These are phyloP conservation scores for Ilex asprella DNA, from an alignment of 257 asterid species.

Conservation along the genomic window DNA sequence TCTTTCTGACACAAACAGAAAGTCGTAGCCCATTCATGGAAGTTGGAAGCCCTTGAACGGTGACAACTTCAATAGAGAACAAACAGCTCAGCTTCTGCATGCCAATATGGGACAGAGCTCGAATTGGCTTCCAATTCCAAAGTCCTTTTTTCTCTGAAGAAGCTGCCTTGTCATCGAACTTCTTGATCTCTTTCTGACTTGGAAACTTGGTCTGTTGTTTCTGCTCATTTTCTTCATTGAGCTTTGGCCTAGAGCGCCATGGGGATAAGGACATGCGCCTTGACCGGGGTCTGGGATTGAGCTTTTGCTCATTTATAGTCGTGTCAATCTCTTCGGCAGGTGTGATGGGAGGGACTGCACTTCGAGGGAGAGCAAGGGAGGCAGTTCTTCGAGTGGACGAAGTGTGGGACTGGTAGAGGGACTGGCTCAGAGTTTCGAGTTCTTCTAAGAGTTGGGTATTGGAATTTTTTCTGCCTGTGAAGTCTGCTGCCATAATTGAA, in stretches of 20 bases:
- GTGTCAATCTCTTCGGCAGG: slow-evolving; percentile 12
- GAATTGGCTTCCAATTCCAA: slow-evolving; percentile 89
- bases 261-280: slow-evolving; percentile 83
- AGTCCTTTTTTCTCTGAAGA: slow-evolving; percentile 53
- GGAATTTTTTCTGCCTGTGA: slow-evolving; percentile 37
- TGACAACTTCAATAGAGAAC: slow-evolving; percentile 74
- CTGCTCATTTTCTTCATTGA: slow-evolving; percentile 12
- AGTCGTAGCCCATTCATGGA: slow-evolving; percentile 91
- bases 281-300: slow-evolving; percentile 59
- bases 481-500: slow-evolving; percentile 30
- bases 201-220: slow-evolving; percentile 1
- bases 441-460: slow-evolving; percentile 65
- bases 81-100: slow-evolving; percentile 89
- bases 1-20: slow-evolving; percentile 71
- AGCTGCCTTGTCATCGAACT: slow-evolving; percentile 25
- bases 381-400: slow-evolving; percentile 49
- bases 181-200: slow-evolving; percentile 11
- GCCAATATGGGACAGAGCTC: slow-evolving; percentile 63
- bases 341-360: slow-evolving; percentile 34
- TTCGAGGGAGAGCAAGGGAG: slow-evolving; percentile 65
- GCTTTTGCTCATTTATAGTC: slow-evolving; percentile 16
- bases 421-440: slow-evolving; percentile 67
- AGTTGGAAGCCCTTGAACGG: slow-evolving; percentile 57
- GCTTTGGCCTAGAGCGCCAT: slow-evolving; percentile 60
- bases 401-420: slow-evolving; percentile 52